Base-by-base conservation (phyloP, 2,329 filamentous ascomycete species). In the Thelonectria olida region DNA sequence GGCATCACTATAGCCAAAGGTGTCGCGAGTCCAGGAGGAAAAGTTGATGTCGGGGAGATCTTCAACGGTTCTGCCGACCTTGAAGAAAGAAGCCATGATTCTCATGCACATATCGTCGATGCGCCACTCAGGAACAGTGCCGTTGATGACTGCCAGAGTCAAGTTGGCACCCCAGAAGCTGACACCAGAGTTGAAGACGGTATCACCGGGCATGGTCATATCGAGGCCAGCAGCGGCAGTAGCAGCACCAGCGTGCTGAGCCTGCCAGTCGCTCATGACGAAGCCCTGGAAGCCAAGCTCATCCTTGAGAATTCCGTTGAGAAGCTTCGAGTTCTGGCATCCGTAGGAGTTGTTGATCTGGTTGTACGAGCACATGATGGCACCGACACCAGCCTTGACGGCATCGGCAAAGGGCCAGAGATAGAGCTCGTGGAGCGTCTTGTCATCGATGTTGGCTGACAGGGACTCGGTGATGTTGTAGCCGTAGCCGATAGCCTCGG, bases 71-170 rank as follows among this genome's bases (percentile, higher is more conserved):
- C 83, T 81, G 52, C 87, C 87, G 36, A 89, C 86, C 76, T 90
- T 90, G 80, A 89, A 91, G 73, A 85, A 88, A 39, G 88, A 82
- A 5, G 89, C 84, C 87, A 91, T 90, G 73, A 91, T 97, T 69
- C 96, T 89, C 77, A 93, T 90, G 5, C 88, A 92, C 90, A 97
- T 97, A 73, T 98, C 96, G 69, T 97, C 94, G 9, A 98, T 75
- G 51, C 95, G 88, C 85, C 91, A 97, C 68, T 92, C 88, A 1
- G 95, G 92, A 28, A 98, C 81, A 1, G 93, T 97, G 34, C 94
- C 94, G 73, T 98, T 97, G 68, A 97, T 78, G 6, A 97, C 89
- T 2, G 92, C 92, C 48, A 97, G 81, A 2, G 95, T 97, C 68
- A 98, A 78, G 77, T 98, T 98, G 25, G 89, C 81, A 9, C 95